Evolutionary conservation across 2,329 filamentous ascomycete species (phyloP), one percentile per base, ranked within the genome.

Genomic region (Neoscytalidium dimidiatum): DNA sequence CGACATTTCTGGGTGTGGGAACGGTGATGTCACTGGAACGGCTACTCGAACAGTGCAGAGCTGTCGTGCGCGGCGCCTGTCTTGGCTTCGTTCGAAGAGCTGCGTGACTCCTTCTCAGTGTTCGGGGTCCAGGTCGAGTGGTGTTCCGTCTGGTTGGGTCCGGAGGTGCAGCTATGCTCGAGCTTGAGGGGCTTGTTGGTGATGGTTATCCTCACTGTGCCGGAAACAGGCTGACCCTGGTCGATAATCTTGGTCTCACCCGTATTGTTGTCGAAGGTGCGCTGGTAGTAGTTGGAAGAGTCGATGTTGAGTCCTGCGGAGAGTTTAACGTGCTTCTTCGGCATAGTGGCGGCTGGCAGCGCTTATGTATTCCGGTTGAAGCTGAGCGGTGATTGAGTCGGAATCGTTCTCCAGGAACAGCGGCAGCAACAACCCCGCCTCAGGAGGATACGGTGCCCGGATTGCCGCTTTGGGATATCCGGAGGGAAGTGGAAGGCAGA

Each of bases 141-240:
- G 31, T 65, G 63, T 43, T 65, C 63, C n/a, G 63, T 65, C 44
- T 65, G 33, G 19, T 33, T 60, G 23, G 63, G 63, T 13, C 46
- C 63, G 19, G 63, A 65, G 7, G 53, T 31, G 35, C 56, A 65
- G 56, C 46, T 60, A 35, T 65, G 63, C 9, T 65, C 63, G 13
- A 65, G 26, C 62, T 76, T 75, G 64, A 76, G 75, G 3, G 78
- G 77, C 56, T 77, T 78, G 28, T 73, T 75, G 33, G 78, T 68
- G 43, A 79, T 70, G 33, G 73, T 76, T 2, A 77, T 67, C 19
- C 69, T 72, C 5, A 69, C 72, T 23, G 73, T 72, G 21, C 71
- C 71, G 23, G 69, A 64, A 17, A 72, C 71, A 3, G 79, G 78
- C 35, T 75, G 75, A 61, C 69, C 70, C 35, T 70, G 72, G 52